Evolutionary conservation across 2,329 filamentous ascomycete species (phyloP).

Genomic region (Colletotrichum sp.): DNA sequence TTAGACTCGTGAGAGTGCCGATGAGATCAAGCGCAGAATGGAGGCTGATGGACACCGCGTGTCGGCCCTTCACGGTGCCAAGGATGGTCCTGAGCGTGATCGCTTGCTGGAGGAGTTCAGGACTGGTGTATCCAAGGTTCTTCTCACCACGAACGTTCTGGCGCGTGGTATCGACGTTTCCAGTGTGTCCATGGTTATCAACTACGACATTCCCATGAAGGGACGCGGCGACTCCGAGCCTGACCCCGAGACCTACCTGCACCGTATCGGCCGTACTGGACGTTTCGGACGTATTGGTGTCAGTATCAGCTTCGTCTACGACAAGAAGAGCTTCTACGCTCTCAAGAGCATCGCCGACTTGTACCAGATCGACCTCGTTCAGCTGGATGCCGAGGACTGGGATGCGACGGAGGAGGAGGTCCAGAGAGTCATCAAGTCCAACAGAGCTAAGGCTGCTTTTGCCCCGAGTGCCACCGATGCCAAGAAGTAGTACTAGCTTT

Average conservation of each 20-base stretch:
- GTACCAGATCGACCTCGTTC: slow-evolving; percentile 82
- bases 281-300: slow-evolving; percentile 97
- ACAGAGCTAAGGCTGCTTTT: slow-evolving; percentile 61
- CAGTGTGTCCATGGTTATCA: slow-evolving; percentile 96
- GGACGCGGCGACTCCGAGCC: slow-evolving; percentile 80
- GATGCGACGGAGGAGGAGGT: slow-evolving; percentile 85
- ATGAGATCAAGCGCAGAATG: slow-evolving; percentile 87
- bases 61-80: slow-evolving; percentile 85
- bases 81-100: slow-evolving; percentile 85
- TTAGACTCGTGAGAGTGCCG: slow-evolving; percentile 84
- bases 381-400: slow-evolving; percentile 87
- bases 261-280: slow-evolving; percentile 96
- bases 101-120: slow-evolving; percentile 86
- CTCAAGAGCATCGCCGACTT: slow-evolving; percentile 80
- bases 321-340: slow-evolving; percentile 80
- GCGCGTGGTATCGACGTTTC: slow-evolving; percentile 93
- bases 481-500: slow-evolving; percentile 9
- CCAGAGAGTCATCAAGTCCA: slow-evolving; percentile 80
- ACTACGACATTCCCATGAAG: slow-evolving; percentile 87
- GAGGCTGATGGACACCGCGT: slow-evolving; percentile 88
- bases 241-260: slow-evolving; percentile 94
- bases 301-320: slow-evolving; percentile 92
- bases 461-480: slow-evolving; percentile 50
- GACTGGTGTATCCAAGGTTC: slow-evolving; percentile 85
- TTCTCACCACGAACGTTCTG: slow-evolving; percentile 97